Evolutionary conservation across 257 asterid species (phyloP).

Genomic region (Capsicum chinense): DNA sequence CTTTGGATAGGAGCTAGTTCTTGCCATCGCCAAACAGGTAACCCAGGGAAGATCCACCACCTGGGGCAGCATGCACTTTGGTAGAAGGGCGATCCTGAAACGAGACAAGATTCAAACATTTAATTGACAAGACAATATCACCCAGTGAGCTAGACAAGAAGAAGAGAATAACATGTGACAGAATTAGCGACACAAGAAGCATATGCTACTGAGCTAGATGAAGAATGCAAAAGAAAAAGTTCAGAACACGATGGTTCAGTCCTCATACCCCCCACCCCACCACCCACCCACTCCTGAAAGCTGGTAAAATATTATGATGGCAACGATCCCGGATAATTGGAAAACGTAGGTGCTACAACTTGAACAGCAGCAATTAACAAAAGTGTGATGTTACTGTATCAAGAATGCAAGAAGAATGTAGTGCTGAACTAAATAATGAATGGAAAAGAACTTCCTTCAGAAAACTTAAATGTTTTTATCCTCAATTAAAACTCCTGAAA

Average conservation of each 20-base stretch:
- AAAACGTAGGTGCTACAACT: background rate
- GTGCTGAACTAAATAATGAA: background rate
- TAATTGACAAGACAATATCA: background rate
- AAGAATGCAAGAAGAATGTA: background rate
- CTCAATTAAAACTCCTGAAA: background rate
- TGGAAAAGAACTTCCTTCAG: background rate
- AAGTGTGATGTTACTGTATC: background rate
- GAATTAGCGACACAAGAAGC: background rate
- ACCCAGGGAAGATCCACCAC: constrained; percentile 40
- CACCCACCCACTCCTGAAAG: background rate
- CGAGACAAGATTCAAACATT: background rate
- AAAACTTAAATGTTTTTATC: background rate
- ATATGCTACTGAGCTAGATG: constrained; percentile 11
- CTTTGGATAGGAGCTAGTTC: constrained; percentile 17
- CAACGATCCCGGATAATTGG: background rate
- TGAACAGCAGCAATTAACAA: background rate
- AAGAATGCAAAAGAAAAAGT: background rate
- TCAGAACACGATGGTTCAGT: background rate
- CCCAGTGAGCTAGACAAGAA: background rate
- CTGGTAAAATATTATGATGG: background rate
- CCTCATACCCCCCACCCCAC: background rate
- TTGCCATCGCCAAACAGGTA: constrained; percentile 35
- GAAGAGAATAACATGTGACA: background rate
- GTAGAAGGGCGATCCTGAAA: constrained; percentile 43
- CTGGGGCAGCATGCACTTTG: constrained; percentile 40